Evolutionary conservation across 441 rosid genomes (phyloP).

Genomic region (Hura crepitans): DNA sequence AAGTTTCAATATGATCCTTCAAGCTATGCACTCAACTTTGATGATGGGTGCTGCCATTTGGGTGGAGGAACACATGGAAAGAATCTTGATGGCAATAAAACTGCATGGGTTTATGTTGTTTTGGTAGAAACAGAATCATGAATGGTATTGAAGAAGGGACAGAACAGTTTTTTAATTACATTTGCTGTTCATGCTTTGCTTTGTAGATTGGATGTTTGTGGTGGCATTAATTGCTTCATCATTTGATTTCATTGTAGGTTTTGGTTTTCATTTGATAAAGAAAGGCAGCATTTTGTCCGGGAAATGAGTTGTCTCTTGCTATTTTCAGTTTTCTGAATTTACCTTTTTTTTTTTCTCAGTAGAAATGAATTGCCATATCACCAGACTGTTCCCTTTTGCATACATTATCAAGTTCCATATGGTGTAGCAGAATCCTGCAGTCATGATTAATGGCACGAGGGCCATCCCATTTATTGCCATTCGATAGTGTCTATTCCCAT

Average conservation of each 20-base stretch:
- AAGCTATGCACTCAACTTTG: slow-evolving; percentile 88
- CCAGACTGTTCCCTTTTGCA: not conserved
- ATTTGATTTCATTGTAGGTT: slow-evolving; percentile 2
- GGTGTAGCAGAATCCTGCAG: not conserved
- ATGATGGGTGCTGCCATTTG: slow-evolving; percentile 48
- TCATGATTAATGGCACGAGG: not conserved
- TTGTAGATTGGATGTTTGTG: not conserved
- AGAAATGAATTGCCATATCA: not conserved
- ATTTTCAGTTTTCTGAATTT: not conserved
- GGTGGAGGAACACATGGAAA: slow-evolving; percentile 13
- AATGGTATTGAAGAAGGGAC: not conserved
- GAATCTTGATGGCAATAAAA: slow-evolving; percentile 17
- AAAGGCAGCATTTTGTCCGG: not conserved
- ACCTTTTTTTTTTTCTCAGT: too few relatives aligned
- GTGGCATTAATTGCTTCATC: slow-evolving; percentile 8
- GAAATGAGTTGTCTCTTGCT: not conserved
- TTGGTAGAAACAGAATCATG: slow-evolving; percentile 30
- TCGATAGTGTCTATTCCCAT: not conserved
- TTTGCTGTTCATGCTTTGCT: not conserved
- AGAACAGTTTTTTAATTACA: not conserved
- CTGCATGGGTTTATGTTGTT: slow-evolving; percentile 41
- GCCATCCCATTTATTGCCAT: not conserved
- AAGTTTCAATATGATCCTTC: slow-evolving; percentile 88
- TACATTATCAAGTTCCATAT: not conserved
- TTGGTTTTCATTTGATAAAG: slow-evolving; percentile 11